Conservation (phyloP, 2,329 filamentous ascomycete genomes). For the Sporothrix variecibatus region DNA sequence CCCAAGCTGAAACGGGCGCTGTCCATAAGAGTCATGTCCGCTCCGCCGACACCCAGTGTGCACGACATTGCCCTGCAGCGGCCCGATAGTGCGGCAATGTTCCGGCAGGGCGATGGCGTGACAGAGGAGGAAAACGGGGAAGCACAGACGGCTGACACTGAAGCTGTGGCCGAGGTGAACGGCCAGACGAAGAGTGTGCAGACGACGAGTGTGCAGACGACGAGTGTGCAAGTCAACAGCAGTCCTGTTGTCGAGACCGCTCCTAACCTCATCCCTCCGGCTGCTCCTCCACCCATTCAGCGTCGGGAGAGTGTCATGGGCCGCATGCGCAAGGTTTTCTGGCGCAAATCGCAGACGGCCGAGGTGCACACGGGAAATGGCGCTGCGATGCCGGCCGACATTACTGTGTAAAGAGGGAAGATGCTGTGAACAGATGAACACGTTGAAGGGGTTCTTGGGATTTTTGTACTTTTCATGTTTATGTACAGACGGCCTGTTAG, state of each 20-base stretch:
- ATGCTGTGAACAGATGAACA: not conserved
- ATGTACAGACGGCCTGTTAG: not conserved
- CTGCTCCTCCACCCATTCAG: not conserved
- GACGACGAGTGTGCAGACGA: not conserved
- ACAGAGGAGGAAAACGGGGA: not conserved
- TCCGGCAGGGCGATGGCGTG: not conserved
- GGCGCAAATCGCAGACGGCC: constrained; percentile 14
- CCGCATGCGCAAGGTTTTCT: constrained; percentile 27
- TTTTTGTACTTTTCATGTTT: not conserved
- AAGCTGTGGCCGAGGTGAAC: not conserved
- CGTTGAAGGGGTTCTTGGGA: not conserved
- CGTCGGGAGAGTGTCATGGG: constrained; percentile 25
- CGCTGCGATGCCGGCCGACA: constrained; percentile 8
- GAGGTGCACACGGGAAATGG: not conserved
- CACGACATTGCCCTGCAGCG: not conserved
- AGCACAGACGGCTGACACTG: not conserved
- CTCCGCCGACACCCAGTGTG: not conserved
- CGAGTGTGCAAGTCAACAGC: not conserved
- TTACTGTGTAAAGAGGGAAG: not conserved
- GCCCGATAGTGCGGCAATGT: constrained; percentile 1
- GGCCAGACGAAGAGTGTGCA: not conserved
- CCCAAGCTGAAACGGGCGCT: not conserved
- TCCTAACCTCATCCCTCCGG: not conserved
- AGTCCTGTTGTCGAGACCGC: not conserved
- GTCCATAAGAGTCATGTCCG: not conserved